phyloP scores from a whole-genome alignment of 1,284 basidiomycete genomes.

The Trametes polyzona region DNA sequence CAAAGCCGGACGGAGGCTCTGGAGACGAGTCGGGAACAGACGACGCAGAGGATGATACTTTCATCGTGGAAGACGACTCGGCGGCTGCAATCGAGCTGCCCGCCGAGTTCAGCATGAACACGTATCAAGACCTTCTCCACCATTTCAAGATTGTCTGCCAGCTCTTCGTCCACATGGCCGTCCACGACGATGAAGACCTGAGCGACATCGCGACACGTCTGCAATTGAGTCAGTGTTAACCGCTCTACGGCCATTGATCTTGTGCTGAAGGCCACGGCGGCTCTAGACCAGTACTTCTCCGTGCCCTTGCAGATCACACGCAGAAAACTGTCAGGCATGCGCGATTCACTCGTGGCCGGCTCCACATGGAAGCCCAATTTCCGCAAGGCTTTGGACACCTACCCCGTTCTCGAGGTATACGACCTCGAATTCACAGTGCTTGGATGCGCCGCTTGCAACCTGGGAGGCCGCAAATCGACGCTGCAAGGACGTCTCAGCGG shows the following conservation, averaged over 20 bases:
- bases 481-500: conserved; percentile 60
- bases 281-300: conserved; percentile 67
- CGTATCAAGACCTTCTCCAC: conserved; percentile 71
- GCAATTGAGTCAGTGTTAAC: conserved; percentile 49
- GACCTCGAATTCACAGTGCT: conserved; percentile 59
- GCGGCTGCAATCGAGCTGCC: conserved; percentile 55
- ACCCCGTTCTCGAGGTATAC: conserved; percentile 62
- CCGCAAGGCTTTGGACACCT: conserved; percentile 64
- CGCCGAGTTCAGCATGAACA: conserved; percentile 74
- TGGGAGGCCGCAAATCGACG: conserved; percentile 70
- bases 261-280: neutral
- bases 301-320: conserved; percentile 64
- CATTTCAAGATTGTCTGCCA: conserved; percentile 89
- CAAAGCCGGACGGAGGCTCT: conserved; percentile 39
- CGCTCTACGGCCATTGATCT: neutral
- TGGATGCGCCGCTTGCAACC: conserved; percentile 79
- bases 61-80: conserved; percentile 78
- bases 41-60: conserved; percentile 51
- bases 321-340: conserved; percentile 66
- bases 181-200: conserved; percentile 56
- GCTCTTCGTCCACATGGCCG: conserved; percentile 80
- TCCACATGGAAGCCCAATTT: conserved; percentile 79
- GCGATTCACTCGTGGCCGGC: conserved; percentile 75
- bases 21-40: too few species aligned
- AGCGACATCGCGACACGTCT: conserved; percentile 55